Conservation (phyloP, 2,329 filamentous ascomycete species). For the Paecilomyces formosus region DNA sequence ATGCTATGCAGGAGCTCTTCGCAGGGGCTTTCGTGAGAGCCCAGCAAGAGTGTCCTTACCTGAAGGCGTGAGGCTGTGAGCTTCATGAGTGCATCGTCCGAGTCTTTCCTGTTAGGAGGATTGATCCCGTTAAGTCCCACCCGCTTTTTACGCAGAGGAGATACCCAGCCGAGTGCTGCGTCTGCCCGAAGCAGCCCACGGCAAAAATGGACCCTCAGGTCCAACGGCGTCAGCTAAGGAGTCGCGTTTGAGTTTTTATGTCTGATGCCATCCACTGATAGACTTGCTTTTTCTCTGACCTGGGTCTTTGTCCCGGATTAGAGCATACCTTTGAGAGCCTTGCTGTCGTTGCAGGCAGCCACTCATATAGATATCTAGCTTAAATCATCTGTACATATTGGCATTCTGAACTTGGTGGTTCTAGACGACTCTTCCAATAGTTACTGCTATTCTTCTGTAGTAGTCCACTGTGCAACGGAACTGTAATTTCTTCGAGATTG, state of each 20-base stretch:
- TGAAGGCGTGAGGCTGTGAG: constrained; percentile 8
- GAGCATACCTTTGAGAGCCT: neutral
- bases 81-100: neutral
- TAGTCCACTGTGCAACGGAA: neutral
- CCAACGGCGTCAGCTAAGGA: neutral
- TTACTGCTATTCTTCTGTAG: neutral
- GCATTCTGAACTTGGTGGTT: neutral
- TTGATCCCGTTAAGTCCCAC: no score
- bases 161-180: neutral
- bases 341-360: neutral
- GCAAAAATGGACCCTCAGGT: neutral
- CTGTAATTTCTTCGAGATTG: neutral
- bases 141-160: neutral
- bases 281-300: neutral
- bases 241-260: neutral
- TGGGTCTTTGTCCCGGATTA: neutral
- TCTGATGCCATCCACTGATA: neutral
- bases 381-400: neutral
- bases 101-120: neutral
- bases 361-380: neutral
- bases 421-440: neutral
- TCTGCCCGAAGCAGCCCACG: neutral
- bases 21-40: constrained; percentile 65
- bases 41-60: constrained; percentile 37
- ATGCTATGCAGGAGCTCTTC: constrained; percentile 94